phyloP scores from a whole-genome alignment of 306 rosid genomes.

The Cicer pinnatifidum region DNA sequence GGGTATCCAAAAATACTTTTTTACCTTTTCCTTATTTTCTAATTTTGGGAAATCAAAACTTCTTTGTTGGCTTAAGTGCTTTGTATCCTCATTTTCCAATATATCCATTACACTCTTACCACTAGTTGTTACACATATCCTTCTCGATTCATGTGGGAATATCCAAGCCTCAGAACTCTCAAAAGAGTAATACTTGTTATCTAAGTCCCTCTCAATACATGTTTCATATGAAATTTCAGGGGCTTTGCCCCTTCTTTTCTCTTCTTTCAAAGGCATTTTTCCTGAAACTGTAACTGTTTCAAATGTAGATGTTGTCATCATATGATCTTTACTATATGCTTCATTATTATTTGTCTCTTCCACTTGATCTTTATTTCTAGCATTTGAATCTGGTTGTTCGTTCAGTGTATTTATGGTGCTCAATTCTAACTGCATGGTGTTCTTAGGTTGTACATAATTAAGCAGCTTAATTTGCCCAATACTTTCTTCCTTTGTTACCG shows the following conservation, averaged over 20 bases:
- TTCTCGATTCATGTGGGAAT: slow-evolving; percentile 57
- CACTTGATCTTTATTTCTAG: slow-evolving; percentile 42
- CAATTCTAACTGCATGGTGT: too few relatives aligned
- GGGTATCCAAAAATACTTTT: slow-evolving; percentile 17
- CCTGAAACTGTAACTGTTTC: slow-evolving; percentile 44
- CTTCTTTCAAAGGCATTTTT: slow-evolving; percentile 41
- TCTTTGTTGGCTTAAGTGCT: slow-evolving; percentile 46
- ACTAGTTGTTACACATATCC: slow-evolving; percentile 60
- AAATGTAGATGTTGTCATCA: slow-evolving; percentile 35
- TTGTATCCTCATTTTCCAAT: slow-evolving; percentile 42
- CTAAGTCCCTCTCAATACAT: slow-evolving; percentile 37
- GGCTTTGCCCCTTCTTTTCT: slow-evolving; percentile 38
- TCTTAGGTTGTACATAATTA: too few relatives aligned
- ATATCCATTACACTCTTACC: slow-evolving; percentile 50
- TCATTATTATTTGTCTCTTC: slow-evolving; percentile 46
- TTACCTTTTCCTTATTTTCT: slow-evolving; percentile 58
- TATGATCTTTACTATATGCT: slow-evolving; percentile 32
- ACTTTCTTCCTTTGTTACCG: not conserved
- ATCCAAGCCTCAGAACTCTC: slow-evolving; percentile 61
- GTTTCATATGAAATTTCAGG: slow-evolving; percentile 28
- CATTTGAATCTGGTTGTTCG: slow-evolving; percentile 34
- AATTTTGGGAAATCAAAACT: slow-evolving; percentile 42
- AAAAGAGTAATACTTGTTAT: slow-evolving; percentile 39
- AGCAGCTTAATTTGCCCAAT: too few relatives aligned
- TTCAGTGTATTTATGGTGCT: not conserved